Evolutionary conservation across 208 protist genomes (phyloP), one percentile per base, ranked within the genome.

Genomic region (Zelonia costaricensis): DNA sequence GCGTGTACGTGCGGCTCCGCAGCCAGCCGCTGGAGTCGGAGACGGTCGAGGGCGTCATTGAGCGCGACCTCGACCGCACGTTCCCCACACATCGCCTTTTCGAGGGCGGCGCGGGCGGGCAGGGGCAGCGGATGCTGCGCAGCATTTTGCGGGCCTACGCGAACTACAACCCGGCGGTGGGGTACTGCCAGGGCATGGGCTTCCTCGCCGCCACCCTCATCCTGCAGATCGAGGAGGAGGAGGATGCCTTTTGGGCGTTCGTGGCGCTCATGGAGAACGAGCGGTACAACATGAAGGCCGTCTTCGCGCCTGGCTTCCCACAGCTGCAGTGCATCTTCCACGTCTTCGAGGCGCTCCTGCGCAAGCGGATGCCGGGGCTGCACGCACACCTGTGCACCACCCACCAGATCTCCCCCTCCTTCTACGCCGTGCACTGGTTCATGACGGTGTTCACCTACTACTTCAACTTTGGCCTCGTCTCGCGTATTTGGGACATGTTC

Each of bases 111-210:
- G 51, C 16, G 18, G 40, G 61, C 16, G 62, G 62, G 0, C 56
- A 48, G 15, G 89, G 91, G 8, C 87, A 92, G 74, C 62, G 52
- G 16, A 69, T 77, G 58, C 70, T 97, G 39, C 81, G 80, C 4
- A 48, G 69, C 44, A 83, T 97, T 45, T 76, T 97, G 15, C 76
- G 75, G 31, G 88, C 91, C 9, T 97, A 95, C 54, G 83, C 76
- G 12, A 80, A 84, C 60, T 72, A 82, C 55, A 84, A 97, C 65
- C 46, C 68, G 1, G 27, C 36, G 12, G 80, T 95, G 7, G 90
- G 89, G 22, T 98, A 98, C 72, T 88, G 84, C 42, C 94, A 98
- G 48, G 94, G 94, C 28, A 96, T 98, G 91, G 86, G 72, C 33
- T 98, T 97, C 62, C 60, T 98, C 35, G 89, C 80, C 5, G 86